Conservation (phyloP, 805 yeast genomes). For the Wickerhamiella brachini region DNA sequence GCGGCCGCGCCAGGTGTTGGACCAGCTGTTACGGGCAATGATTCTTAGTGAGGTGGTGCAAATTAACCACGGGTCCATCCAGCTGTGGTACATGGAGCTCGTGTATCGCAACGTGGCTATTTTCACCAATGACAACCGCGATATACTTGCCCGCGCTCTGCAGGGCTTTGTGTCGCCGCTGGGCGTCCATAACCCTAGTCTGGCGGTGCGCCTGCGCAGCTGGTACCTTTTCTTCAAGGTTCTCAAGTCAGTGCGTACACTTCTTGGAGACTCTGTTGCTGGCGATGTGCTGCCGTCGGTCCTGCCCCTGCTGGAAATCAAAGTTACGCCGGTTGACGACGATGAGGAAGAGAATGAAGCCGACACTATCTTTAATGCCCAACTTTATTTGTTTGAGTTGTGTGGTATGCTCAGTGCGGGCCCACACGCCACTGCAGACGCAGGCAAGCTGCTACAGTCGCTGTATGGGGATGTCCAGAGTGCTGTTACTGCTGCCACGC, state of each 20-base stretch:
- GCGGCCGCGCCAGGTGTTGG: slow-evolving; percentile 47
- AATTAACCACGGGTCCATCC: slow-evolving; percentile 64
- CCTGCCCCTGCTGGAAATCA: slow-evolving; percentile 43
- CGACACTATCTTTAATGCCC: slow-evolving; percentile 55
- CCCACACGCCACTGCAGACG: slow-evolving; percentile 30
- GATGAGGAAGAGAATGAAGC: slow-evolving; percentile 39
- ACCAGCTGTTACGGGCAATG: slow-evolving; percentile 36
- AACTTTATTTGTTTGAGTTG: slow-evolving; percentile 73
- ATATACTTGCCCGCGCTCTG: slow-evolving; percentile 41
- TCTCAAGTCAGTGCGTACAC: slow-evolving; percentile 60
- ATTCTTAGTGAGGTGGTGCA: slow-evolving; percentile 6
- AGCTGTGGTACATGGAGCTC: slow-evolving; percentile 69
- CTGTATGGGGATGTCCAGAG: slow-evolving; percentile 57
- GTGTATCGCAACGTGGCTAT: slow-evolving; percentile 65
- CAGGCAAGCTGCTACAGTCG: slow-evolving; percentile 50
- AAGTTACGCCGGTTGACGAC: slow-evolving; percentile 24
- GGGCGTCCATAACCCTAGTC: slow-evolving; percentile 65
- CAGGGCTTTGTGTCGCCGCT: slow-evolving; percentile 66
- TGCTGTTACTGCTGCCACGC: slow-evolving; percentile 13
- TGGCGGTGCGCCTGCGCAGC: slow-evolving; percentile 65
- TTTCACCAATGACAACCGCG: slow-evolving; percentile 30
- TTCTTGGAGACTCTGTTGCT: slow-evolving; percentile 33
- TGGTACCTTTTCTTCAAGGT: slow-evolving; percentile 87
- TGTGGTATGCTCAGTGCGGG: slow-evolving; percentile 58
- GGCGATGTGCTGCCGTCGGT: slow-evolving; percentile 48